Evolutionary conservation across 495 filamentous ascomycete genomes (phyloP).

Genomic region (Aspergillus kassunensis): DNA sequence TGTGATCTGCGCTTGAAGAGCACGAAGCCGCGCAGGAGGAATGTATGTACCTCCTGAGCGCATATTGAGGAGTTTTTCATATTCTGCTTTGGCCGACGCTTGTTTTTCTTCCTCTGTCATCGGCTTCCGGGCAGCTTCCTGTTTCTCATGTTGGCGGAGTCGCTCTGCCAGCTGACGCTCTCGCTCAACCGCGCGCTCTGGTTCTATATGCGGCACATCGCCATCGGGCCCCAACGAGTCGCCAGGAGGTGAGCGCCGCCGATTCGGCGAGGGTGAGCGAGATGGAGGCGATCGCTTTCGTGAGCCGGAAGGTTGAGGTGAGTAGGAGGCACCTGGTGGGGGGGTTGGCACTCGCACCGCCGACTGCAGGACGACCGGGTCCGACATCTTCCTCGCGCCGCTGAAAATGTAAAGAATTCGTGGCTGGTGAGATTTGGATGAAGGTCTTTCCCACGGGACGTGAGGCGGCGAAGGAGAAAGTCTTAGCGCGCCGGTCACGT

Average conservation of each 20-base stretch:
- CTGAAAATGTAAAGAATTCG: background rate
- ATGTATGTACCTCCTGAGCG: conserved; percentile 95
- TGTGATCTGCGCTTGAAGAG: conserved; percentile 92
- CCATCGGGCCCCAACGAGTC: conserved; percentile 31
- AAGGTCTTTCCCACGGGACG: conserved; percentile 8
- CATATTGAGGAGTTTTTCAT: conserved; percentile 83
- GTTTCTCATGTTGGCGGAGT: conserved; percentile 50
- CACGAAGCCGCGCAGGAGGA: conserved; percentile 83
- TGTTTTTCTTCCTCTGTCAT: conserved; percentile 82
- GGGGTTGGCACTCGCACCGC: conserved; percentile 67
- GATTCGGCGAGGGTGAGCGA: conserved; percentile 60
- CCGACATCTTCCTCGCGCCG: conserved; percentile 33
- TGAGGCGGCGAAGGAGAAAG: conserved; percentile 30
- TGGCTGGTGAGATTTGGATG: conserved; percentile 10
- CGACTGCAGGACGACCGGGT: conserved; percentile 55
- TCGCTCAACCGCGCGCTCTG: conserved; percentile 55
- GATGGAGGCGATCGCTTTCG: conserved; percentile 62
- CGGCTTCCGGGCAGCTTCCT: conserved; percentile 49
- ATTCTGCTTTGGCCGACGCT: conserved; percentile 79
- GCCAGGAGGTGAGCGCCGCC: conserved; percentile 55
- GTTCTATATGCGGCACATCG: conserved; percentile 48
- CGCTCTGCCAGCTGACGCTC: conserved; percentile 61
- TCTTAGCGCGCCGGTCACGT: conserved; percentile 31
- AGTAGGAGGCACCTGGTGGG: conserved; percentile 50
- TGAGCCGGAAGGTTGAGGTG: conserved; percentile 41